Evolutionary conservation across 441 rosid genomes (phyloP), one percentile per base, ranked within the genome.

Genomic region (Croton laevigatus): DNA sequence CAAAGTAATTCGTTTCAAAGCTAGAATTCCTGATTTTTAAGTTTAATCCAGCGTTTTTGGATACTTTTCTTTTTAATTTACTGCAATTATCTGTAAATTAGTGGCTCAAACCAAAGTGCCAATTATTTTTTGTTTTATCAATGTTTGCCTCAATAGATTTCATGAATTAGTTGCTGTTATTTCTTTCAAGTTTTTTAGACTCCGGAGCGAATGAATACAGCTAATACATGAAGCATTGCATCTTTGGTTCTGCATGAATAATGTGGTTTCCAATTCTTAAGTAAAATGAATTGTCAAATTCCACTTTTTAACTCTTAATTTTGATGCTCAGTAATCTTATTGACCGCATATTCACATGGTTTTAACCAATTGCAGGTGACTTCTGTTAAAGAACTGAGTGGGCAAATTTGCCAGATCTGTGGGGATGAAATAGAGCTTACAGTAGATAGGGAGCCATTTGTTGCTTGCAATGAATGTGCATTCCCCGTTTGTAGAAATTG

Each of bases 381-480:
- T 19, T 85, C 89, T 45, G 89, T 90, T 68, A 78, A 80, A 82
- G 92, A 91, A 80, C 71, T 87, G 68, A 87, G 86, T 53, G 91
- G 91, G 55, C 91, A 87, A 72, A 81, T 87, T 69, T 91, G 97
- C 76, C 89, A 89, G 84, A 91, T 91, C 78, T 91, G 97, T 70
- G 97, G 88, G 34, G 97, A 91, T 75, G 93, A 86, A 77, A 86
- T 91, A 34, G 94, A 91, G 76, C 38, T 89, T 48, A 83, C 86
- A 1, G 79, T 59, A n/a, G 85, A 81, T 63, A 91, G 94, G 34
- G 97, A 91, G 79, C 86, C 81, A 46, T 89, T 91, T 81, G 89
- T 91, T 81, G 97, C 92, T 68, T 91, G 97, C 82, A 87, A 91
- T 68, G 97, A 91, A 79, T 91, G 94, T 80, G 97, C 94, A 44